Base-by-base conservation (phyloP, 2,329 filamentous ascomycete species). In the Talaromyces sp. region DNA sequence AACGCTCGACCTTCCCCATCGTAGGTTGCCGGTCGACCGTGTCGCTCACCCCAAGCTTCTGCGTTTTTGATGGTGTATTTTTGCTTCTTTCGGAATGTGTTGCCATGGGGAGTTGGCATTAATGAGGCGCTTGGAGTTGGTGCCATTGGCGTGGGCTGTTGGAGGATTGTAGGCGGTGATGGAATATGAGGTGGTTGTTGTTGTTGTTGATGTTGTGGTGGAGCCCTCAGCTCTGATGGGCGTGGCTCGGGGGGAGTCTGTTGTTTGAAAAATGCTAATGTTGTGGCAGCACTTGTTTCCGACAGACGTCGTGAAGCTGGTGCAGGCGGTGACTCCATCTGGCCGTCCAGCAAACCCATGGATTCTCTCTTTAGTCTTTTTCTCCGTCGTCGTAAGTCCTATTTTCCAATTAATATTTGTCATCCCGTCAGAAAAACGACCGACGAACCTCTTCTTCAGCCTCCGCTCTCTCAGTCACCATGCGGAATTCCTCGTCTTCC, bases 21-120 rank as follows among this genome's bases (percentile, higher is more conserved):
- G 64, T 77, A 74, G n/a, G 75, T 73, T n/a, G 76, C 76, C 31
- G 77, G 77, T 39, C 77, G 74, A 61, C 77, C 77, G 63, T 79
- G 77, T 17, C 77, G 76, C 62, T 79, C 77, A 35, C 77, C 77
- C 76, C 77, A 79, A 8, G 76, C 77, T 67, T 78, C 77, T 31
- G 77, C 76, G 43, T 79, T 78, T 64, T 78, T 78, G 67, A 79
- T 78, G 5, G 77, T 79, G 65, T 79, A 79, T 66, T 78, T 78
- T 68, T 78, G 77, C 66, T 78, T 78, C 43, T 75, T 75, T 15
- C 77, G 70, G 66, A 78, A 73, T 2, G 75, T 72, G 31, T 69
- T 67, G 49, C 69, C 69, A 9, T 59, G 57, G 3, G 37, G 47
- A 37, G 49, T 62, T 19, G 35, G 37, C 27, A 37, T 61, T 49